Evolutionary conservation across 306 rosid genomes (phyloP).

Genomic region (Gastrolobium villosum): DNA sequence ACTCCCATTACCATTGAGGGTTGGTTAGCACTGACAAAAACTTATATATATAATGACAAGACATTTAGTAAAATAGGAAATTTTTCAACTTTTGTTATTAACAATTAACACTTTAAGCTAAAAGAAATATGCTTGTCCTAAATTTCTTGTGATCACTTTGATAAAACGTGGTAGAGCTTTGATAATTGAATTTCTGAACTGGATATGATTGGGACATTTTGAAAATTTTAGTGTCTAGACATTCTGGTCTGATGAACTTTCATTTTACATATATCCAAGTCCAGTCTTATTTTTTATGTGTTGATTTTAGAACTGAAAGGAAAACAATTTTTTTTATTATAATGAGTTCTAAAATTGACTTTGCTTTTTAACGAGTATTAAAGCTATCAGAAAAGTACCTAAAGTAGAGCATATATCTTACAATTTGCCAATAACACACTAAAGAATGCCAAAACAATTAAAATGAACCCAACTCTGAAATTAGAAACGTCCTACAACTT

Average conservation of each 20-base stretch:
- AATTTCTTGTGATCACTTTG: neutral
- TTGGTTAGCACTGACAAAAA: too few relatives aligned
- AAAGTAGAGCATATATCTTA: neutral
- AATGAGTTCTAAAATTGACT: neutral
- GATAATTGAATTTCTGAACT: too few relatives aligned
- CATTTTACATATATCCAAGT: neutral
- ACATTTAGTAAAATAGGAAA: too few relatives aligned
- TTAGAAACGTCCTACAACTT: neutral
- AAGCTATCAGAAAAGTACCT: neutral
- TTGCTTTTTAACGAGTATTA: neutral
- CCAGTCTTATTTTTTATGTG: neutral
- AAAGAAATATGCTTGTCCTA: neutral
- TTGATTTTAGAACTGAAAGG: neutral
- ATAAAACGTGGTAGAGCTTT: too few relatives aligned
- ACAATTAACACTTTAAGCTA: neutral
- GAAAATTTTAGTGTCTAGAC: too few relatives aligned
- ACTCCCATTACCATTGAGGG: too few relatives aligned
- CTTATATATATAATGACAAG: too few relatives aligned
- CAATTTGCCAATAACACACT: neutral
- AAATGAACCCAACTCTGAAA: constrained; percentile 12
- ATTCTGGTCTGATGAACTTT: neutral
- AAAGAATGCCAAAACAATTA: neutral
- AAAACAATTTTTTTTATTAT: neutral
- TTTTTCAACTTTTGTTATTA: neutral
- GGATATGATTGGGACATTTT: too few relatives aligned